phyloP scores from a whole-genome alignment of 768 basidiomycete species.

The Boletus eberwhitei region DNA sequence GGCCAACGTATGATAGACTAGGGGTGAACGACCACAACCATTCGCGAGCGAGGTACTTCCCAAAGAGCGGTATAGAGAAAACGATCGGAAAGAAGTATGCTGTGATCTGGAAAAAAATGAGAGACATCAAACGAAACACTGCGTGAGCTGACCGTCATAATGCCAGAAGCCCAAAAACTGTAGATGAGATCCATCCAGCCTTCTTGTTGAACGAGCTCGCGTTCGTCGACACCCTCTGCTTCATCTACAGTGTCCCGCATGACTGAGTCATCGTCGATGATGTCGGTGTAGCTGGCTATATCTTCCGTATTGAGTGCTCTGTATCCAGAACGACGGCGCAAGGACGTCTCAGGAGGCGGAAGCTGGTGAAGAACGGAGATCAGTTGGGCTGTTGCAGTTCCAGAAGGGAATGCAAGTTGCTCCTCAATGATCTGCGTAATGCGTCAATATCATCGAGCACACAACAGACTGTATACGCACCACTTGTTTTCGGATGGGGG shows the following conservation, averaged over 20 bases:
- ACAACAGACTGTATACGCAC: constrained; percentile 41
- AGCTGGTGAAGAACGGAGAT: constrained; percentile 85
- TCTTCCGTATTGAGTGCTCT: constrained; percentile 36
- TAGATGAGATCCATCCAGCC: constrained; percentile 77
- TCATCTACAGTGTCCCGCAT: constrained; percentile 27
- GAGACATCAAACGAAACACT: neutral
- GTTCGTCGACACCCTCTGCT: constrained; percentile 32
- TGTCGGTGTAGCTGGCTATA: constrained; percentile 16
- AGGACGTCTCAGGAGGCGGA: constrained; percentile 58
- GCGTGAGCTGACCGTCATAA: constrained; percentile 62
- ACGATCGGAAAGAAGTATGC: constrained; percentile 89
- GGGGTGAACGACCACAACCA: constrained; percentile 97
- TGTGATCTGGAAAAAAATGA: constrained; percentile 49
- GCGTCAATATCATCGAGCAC: constrained; percentile 2
- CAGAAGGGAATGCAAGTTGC: constrained; percentile 90
- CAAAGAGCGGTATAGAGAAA: constrained; percentile 85
- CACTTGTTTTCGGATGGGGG: constrained; percentile 92
- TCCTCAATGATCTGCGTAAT: constrained; percentile 80
- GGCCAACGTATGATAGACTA: constrained; percentile 87
- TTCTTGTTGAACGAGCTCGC: constrained; percentile 52
- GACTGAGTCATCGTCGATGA: neutral
- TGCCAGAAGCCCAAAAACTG: constrained; percentile 75
- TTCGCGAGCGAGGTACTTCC: constrained; percentile 72
- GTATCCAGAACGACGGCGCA: constrained; percentile 60
- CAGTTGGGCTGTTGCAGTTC: constrained; percentile 93